Percentiles rank a stretch among this genome's conserved stretches.
These are phyloP conservation scores for Kodamaea sp. DNA, from an alignment of 1,139 yeast species.

Conservation along the genomic window DNA sequence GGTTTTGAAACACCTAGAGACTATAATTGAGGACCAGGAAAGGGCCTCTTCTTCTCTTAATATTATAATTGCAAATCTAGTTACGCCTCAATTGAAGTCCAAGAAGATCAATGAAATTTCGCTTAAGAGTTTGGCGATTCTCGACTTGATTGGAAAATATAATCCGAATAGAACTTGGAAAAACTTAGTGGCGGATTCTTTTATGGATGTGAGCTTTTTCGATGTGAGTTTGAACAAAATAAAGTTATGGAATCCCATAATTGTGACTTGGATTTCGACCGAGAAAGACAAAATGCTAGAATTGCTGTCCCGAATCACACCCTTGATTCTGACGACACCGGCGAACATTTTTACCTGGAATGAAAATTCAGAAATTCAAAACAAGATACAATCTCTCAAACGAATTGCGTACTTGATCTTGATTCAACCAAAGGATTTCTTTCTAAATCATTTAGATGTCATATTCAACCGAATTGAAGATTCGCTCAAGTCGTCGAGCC, in stretches of 20 bases:
- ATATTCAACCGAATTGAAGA: slow-evolving; percentile 53
- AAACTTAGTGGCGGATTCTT: slow-evolving; percentile 49
- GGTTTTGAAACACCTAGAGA: slow-evolving; percentile 42
- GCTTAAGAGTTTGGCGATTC: slow-evolving; percentile 35
- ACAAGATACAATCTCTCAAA: slow-evolving; percentile 49
- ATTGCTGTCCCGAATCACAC: slow-evolving; percentile 49
- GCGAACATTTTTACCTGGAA: slow-evolving; percentile 74
- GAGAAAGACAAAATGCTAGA: slow-evolving; percentile 66
- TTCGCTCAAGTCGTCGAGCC: slow-evolving; percentile 35
- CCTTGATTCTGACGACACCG: slow-evolving; percentile 49
- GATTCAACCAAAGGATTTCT: slow-evolving; percentile 60
- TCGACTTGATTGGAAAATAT: slow-evolving; percentile 38
- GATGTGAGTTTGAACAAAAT: slow-evolving; percentile 26
- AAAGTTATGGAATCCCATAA: slow-evolving; percentile 51
- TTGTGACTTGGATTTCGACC: slow-evolving; percentile 55
- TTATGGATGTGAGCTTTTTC: slow-evolving; percentile 53
- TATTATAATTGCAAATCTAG: slow-evolving; percentile 44
- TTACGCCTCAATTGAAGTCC: slow-evolving; percentile 47
- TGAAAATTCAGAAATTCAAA: slow-evolving; percentile 62
- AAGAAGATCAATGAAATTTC: slow-evolving; percentile 34
- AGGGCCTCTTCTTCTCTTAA: slow-evolving; percentile 44
- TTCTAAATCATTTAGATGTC: slow-evolving; percentile 49
- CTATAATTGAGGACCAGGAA: slow-evolving; percentile 54
- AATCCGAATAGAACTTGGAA: slow-evolving; percentile 52
- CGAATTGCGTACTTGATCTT: slow-evolving; percentile 64